Percentiles rank a stretch among this genome's conserved stretches.
Conservation (phyloP, 352 stramenopile species). For the Phytophthora gonapodyides region DNA sequence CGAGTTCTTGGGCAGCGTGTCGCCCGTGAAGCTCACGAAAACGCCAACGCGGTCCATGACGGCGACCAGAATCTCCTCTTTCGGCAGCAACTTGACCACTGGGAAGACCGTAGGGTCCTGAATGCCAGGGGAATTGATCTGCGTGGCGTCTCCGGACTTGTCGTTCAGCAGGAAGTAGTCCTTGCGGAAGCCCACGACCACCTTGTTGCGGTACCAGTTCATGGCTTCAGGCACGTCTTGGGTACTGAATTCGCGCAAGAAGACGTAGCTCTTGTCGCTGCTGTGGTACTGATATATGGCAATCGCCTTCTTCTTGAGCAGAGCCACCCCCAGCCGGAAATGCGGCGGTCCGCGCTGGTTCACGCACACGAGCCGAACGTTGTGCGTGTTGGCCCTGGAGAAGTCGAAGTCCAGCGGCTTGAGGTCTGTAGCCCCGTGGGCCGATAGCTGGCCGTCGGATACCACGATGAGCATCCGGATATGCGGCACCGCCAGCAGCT, state of each 20-base stretch:
- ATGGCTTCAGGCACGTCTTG: slow-evolving; percentile 80
- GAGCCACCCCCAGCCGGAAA: slow-evolving; percentile 77
- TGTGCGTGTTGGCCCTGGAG: slow-evolving; percentile 68
- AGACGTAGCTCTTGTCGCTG: slow-evolving; percentile 79
- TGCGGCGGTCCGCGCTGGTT: slow-evolving; percentile 86
- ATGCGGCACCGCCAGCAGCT: slow-evolving; percentile 83
- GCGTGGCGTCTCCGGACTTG: slow-evolving; percentile 71
- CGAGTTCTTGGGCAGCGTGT: slow-evolving; percentile 81
- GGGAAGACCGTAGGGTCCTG: slow-evolving; percentile 70
- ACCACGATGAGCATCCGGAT: slow-evolving; percentile 89
- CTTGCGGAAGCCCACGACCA: slow-evolving; percentile 77
- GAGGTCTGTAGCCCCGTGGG: slow-evolving; percentile 80
- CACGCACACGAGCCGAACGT: slow-evolving; percentile 75
- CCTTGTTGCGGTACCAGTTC: slow-evolving; percentile 90
- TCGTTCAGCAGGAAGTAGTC: slow-evolving; percentile 86
- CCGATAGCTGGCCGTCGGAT: slow-evolving; percentile 72
- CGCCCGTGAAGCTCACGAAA: slow-evolving; percentile 79
- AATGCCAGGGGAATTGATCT: slow-evolving; percentile 75
- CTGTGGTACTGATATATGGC: slow-evolving; percentile 86
- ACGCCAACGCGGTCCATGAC: slow-evolving; percentile 86
- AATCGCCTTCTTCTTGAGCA: slow-evolving; percentile 67
- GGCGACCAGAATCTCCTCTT: slow-evolving; percentile 83
- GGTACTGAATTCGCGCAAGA: slow-evolving; percentile 76
- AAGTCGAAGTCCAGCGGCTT: slow-evolving; percentile 83
- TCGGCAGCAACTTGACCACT: slow-evolving; percentile 81